Base-by-base conservation (phyloP, 306 rosid genomes). In the Cicer pinnatifidum region DNA sequence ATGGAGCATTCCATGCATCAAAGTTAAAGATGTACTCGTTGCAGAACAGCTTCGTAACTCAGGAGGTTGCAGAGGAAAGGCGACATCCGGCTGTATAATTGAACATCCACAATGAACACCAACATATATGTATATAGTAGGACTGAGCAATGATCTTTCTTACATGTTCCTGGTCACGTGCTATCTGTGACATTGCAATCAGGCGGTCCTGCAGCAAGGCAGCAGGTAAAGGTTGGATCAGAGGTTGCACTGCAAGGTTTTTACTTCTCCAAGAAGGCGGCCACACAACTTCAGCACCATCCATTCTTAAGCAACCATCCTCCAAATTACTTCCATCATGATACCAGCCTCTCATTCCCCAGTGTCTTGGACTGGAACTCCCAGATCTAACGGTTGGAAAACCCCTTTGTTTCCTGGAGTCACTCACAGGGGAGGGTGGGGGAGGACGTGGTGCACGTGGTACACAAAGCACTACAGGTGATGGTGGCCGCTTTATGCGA, bases 281-380 rank as follows among this genome's bases (percentile, higher is more conserved):
- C 98, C 98, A 90, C 67, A 93, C 90, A 86, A 93, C 97, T 90
- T 93, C 98, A 73, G 96, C 93, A 65, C 98, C 97, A 76, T 93
- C 97, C 87, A 85, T 88, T 63, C 88, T 84, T 73, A 89, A 85
- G 82, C 91, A 86, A 74, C 87, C 88, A 71, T 93, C 98, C 71
- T 93, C 98, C 84, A 86, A 81, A 81, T 85, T 89, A 86, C 84
- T 88, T 75, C 98, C 98, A 77, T 90, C 98, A 67, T 83, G 95
- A 80, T 87, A 87, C 97, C 96, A 93, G 57, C 98, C 97, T 84
- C 92, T 85, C 87, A 93, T 82, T 62, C 98, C 98, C 98, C 97
- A 93, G 68, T 93, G 93, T 83, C 98, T 89, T 44, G 98, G 98
- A 86, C 98, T 93, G 52, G 98, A 93, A 82, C 98, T 93, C 79